Conservation (phyloP, 108 stramenopile species). For the Cyclotella cryptica region DNA sequence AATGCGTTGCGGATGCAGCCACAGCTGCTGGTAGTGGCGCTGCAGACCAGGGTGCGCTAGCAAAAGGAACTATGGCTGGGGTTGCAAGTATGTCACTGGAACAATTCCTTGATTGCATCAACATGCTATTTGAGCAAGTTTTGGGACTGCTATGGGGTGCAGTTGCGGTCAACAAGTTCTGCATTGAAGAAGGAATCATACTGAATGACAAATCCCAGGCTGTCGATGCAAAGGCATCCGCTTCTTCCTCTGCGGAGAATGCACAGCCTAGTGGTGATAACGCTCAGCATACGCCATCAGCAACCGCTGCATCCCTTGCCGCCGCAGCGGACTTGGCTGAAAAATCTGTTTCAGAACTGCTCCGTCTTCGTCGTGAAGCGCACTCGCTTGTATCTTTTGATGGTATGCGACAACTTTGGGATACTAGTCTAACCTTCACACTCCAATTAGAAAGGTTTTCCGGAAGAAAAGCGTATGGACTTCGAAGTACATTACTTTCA, state of each 20-base stretch:
- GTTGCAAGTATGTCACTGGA: constrained; percentile 81
- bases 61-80: constrained; percentile 53
- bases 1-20: constrained; percentile 75
- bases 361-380: constrained; percentile 86
- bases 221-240: constrained; percentile 1
- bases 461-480: constrained; percentile 80
- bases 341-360: constrained; percentile 83
- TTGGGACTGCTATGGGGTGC: constrained; percentile 70
- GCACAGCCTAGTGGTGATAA: constrained; percentile 7
- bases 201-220: constrained; percentile 37
- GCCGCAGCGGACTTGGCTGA: constrained; percentile 78
- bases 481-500: constrained; percentile 87
- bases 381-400: constrained; percentile 80
- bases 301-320: constrained; percentile 69
- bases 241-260: constrained; percentile 11
- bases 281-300: constrained; percentile 50
- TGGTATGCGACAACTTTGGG: constrained; percentile 91
- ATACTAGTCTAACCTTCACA: constrained; percentile 76
- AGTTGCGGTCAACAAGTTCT: constrained; percentile 65
- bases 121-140: constrained; percentile 88
- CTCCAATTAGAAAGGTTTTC: constrained; percentile 74
- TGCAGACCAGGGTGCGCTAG: constrained; percentile 6
- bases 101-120: constrained; percentile 84
- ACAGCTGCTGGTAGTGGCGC: constrained; percentile 24
- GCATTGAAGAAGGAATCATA: constrained; percentile 59